Evolutionary conservation across 805 yeast species (phyloP), one percentile per base, ranked within the genome.

Genomic region (Kazachstania kunashirensis): DNA sequence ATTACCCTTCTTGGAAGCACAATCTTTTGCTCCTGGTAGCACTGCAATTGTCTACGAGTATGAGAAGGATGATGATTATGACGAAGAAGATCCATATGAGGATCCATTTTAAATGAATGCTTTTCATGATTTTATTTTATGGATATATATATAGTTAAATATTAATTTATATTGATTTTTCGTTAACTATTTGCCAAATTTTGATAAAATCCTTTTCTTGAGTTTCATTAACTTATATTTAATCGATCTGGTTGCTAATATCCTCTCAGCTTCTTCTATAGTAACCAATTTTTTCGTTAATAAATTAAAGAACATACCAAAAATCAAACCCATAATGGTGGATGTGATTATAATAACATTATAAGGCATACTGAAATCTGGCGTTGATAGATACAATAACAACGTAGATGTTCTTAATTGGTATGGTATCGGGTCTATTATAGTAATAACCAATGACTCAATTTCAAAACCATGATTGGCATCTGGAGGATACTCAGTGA

Each of bases 301-400:
- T 36, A 86, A 63, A 51, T 89, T 88, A 63, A 78, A 86, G 2
- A 88, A 52, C 0, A 89, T 75, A 7, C 97, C 97, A 62, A 88
- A 89, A 0, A 89, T 79, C 40, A 92, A 64, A 0, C 97, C 85
- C 84, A 92, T 81, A 6, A 86, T 80, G 0, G 98, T 92, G 6
- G 95, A 84, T 0, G 97, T 84, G 43, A 92, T 66, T 31, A 92
- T 92, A 42, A 92, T 89, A 29, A 92, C 98, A 50, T 92, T 92
- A 57, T 92, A 92, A 0, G 98, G 98, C 98, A 92, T 92, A 44
- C 95, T 83, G 61, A 92, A 92, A 62, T 92, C 98, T 0, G 98
- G 98, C 0, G 97, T 92, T 2, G 98, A 96, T 36, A 92, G 67
- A 0, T 92, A 75, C 33, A 92, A 66, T 40, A 92, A 66, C 29